Conservation (phyloP, 2,329 filamentous ascomycete genomes). For the Colletotrichum sp. region DNA sequence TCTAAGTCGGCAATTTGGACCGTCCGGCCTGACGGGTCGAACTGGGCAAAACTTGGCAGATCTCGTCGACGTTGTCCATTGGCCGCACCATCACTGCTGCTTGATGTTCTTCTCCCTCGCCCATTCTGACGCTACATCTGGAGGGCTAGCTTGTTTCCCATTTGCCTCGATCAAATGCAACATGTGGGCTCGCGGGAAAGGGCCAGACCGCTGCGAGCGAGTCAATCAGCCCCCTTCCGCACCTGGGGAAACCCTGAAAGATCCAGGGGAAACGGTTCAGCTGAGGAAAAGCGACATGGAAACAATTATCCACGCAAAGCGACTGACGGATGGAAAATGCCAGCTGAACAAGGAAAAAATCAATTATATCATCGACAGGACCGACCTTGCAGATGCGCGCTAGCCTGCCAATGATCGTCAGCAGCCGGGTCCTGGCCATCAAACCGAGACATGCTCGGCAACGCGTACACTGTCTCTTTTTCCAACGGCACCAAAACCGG, state of each 20-base stretch:
- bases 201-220: neutral
- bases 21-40: neutral
- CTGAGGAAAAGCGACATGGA: neutral
- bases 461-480: neutral
- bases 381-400: neutral
- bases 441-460: conserved; percentile 10
- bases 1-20: neutral
- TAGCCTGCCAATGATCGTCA: conserved; percentile 7
- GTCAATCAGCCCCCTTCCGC: neutral
- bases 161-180: neutral
- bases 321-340: neutral
- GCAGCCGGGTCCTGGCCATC: neutral
- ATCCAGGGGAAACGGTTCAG: neutral
- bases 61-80: neutral
- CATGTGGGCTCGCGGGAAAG: neutral
- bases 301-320: neutral
- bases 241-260: neutral
- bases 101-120: neutral
- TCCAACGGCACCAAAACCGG: neutral
- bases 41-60: neutral
- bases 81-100: neutral
- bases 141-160: neutral
- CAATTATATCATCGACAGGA: neutral
- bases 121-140: neutral
- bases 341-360: neutral